Evolutionary conservation across 805 yeast genomes (phyloP).

Genomic region (Lachancea dasiensis): DNA sequence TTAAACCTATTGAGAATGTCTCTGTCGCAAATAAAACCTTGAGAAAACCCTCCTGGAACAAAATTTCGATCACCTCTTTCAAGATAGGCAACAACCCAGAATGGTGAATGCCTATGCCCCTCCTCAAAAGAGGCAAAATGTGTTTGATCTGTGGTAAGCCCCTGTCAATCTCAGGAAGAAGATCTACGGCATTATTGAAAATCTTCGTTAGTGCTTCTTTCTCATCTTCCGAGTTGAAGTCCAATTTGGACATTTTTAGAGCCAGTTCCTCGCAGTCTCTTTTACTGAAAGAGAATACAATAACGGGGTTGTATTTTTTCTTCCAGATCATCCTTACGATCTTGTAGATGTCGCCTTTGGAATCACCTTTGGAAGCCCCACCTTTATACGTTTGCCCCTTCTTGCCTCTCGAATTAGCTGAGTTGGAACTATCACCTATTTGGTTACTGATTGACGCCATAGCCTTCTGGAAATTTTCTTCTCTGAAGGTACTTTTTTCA

Average conservation of each 20-base stretch:
- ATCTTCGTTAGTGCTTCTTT: slow-evolving; percentile 86
- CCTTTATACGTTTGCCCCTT: slow-evolving; percentile 85
- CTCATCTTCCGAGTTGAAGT: slow-evolving; percentile 91
- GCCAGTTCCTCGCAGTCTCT: slow-evolving; percentile 96
- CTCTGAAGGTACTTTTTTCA: slow-evolving; percentile 92
- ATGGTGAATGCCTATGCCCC: slow-evolving; percentile 99
- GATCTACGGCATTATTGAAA: slow-evolving; percentile 80
- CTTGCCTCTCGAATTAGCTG: slow-evolving; percentile 53
- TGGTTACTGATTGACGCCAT: slow-evolving; percentile 87
- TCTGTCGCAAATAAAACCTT: slow-evolving; percentile 97
- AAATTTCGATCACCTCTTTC: slow-evolving; percentile 90
- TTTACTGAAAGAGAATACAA: slow-evolving; percentile 96
- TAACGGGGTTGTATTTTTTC: slow-evolving; percentile 94
- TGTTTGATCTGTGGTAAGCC: slow-evolving; percentile 93
- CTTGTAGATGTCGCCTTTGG: slow-evolving; percentile 81
- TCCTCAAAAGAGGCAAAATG: slow-evolving; percentile 76
- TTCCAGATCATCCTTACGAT: slow-evolving; percentile 97
- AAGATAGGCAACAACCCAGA: slow-evolving; percentile 91
- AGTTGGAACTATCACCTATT: slow-evolving; percentile 76
- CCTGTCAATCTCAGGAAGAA: slow-evolving; percentile 84
- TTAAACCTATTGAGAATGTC: slow-evolving; percentile 95
- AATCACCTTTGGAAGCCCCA: slow-evolving; percentile 59
- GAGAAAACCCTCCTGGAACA: slow-evolving; percentile 93
- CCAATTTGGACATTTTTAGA: slow-evolving; percentile 89
- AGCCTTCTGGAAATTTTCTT: slow-evolving; percentile 96